A percentile compares a stretch with the other conserved stretches of the same genome.
phyloP scores from a whole-genome alignment of 2,329 filamentous ascomycete genomes.

The Claviceps humidiphila region DNA sequence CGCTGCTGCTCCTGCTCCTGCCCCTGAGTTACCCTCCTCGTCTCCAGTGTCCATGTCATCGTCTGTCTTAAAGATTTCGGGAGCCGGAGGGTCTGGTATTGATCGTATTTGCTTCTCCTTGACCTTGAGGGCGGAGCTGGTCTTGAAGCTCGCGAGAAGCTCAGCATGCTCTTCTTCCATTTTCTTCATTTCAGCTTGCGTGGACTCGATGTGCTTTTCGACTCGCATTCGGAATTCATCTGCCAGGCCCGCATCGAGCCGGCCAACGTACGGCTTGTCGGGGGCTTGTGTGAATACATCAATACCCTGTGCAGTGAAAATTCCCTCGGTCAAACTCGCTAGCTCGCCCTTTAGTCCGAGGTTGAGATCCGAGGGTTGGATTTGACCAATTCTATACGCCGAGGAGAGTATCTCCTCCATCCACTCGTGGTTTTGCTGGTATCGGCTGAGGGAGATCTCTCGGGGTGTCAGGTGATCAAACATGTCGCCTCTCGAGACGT shows the following conservation, averaged over 20 bases:
- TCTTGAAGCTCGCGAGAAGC: constrained; percentile 61
- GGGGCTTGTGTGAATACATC: constrained; percentile 31
- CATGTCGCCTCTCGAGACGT: constrained; percentile 72
- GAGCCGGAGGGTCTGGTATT: constrained; percentile 44
- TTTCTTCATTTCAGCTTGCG: constrained; percentile 69
- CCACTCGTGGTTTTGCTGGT: constrained; percentile 95
- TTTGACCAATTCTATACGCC: constrained; percentile 73
- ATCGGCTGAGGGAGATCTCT: constrained; percentile 76
- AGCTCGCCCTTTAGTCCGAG: constrained; percentile 76
- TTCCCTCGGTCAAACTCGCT: constrained; percentile 66
- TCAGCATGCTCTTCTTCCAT: constrained; percentile 70
- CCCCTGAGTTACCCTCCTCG: constrained; percentile 22
- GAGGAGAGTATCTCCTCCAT: constrained; percentile 96
- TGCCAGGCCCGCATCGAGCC: constrained; percentile 61
- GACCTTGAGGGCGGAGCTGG: constrained; percentile 53
- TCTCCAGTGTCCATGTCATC: constrained; percentile 38
- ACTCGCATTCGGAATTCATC: constrained; percentile 76
- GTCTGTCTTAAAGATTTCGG: constrained; percentile 52
- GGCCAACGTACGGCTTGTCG: constrained; percentile 46
- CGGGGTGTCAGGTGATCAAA: constrained; percentile 82
- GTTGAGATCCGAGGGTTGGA: constrained; percentile 75
- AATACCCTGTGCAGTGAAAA: constrained; percentile 56
- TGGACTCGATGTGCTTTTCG: constrained; percentile 55
- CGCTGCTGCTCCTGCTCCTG: constrained; percentile 14
- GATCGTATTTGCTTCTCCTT: constrained; percentile 66